Evolutionary conservation across 2,329 filamentous ascomycete genomes (phyloP).

Genomic region (Didymella arachidicola): DNA sequence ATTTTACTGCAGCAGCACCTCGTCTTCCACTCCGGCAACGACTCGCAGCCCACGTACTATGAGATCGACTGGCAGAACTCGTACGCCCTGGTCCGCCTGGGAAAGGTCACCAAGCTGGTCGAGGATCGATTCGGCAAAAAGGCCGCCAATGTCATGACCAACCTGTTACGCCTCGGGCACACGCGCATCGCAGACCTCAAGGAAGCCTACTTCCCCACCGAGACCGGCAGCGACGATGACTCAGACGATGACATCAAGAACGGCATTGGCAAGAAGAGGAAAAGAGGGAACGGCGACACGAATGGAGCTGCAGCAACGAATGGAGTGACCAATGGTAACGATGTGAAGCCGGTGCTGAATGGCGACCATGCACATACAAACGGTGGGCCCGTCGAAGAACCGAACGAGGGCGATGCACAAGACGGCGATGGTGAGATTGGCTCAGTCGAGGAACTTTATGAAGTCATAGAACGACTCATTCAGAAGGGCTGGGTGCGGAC

Average conservation of each 20-base stretch:
- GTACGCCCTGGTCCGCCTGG: constrained; percentile 81
- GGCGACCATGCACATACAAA: constrained; percentile 24
- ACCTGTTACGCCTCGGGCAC: constrained; percentile 79
- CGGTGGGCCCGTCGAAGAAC: constrained; percentile 13
- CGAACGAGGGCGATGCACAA: constrained; percentile 16
- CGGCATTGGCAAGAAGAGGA: constrained; percentile 34
- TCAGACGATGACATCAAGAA: constrained; percentile 41
- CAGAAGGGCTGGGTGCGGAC: constrained; percentile 73
- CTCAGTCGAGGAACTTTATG: constrained; percentile 52
- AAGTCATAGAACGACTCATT: constrained; percentile 60
- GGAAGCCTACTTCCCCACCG: constrained; percentile 64
- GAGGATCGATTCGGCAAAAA: constrained; percentile 76
- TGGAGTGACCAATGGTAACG: constrained; percentile 18
- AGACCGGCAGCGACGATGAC: constrained; percentile 43
- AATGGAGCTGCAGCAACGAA: constrained; percentile 31
- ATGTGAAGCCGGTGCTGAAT: constrained; percentile 17
- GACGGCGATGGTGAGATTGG: constrained; percentile 45
- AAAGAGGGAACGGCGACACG: constrained; percentile 32
- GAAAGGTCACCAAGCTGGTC: constrained; percentile 80
- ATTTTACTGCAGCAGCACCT: constrained; percentile 90
- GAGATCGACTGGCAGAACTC: constrained; percentile 82
- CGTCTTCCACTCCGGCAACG: constrained; percentile 73
- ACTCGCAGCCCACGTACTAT: constrained; percentile 74
- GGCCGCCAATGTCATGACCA: constrained; percentile 77
- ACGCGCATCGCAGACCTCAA: constrained; percentile 74